Percentiles rank a stretch among this genome's conserved stretches.
These are phyloP conservation scores for Ceratobasidium sp. DNA, from an alignment of 1,284 basidiomycete species.

Conservation along the genomic window DNA sequence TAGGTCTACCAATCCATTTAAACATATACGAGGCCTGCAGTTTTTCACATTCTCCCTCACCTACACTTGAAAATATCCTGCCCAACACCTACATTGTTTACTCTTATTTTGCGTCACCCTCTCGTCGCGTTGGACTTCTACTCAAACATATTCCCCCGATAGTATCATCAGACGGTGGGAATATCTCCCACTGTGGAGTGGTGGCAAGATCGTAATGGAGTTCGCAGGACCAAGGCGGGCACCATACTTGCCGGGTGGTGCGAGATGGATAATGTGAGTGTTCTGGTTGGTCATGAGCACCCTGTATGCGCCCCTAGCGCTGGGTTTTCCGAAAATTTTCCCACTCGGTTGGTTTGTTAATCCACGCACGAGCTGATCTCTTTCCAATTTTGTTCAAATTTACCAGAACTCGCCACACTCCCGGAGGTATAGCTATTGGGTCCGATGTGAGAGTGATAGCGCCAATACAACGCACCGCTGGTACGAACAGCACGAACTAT, in stretches of 20 bases:
- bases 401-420: not conserved
- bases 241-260: slow-evolving; percentile 40
- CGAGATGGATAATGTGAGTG: slow-evolving; percentile 25
- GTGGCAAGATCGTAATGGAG: slow-evolving; percentile 27
- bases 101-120: not conserved
- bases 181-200: slow-evolving; percentile 25
- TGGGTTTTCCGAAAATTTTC: not conserved
- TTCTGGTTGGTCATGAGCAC: too few relatives aligned
- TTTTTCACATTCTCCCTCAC: not conserved
- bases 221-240: slow-evolving; percentile 17
- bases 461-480: slow-evolving; percentile 19
- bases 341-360: not conserved
- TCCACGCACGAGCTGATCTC: not conserved
- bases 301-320: slow-evolving; percentile 12
- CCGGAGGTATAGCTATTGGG: slow-evolving; percentile 32
- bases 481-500: slow-evolving; percentile 40
- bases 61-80: not conserved
- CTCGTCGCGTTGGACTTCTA: not conserved
- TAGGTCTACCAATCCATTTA: not conserved
- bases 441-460: slow-evolving; percentile 23
- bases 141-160: not conserved
- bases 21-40: not conserved
- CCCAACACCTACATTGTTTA: not conserved
- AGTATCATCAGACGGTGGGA: slow-evolving; percentile 31
- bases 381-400: not conserved